Evolutionary conservation across 2,329 filamentous ascomycete species (phyloP).

Genomic region (Zarea fungicola): DNA sequence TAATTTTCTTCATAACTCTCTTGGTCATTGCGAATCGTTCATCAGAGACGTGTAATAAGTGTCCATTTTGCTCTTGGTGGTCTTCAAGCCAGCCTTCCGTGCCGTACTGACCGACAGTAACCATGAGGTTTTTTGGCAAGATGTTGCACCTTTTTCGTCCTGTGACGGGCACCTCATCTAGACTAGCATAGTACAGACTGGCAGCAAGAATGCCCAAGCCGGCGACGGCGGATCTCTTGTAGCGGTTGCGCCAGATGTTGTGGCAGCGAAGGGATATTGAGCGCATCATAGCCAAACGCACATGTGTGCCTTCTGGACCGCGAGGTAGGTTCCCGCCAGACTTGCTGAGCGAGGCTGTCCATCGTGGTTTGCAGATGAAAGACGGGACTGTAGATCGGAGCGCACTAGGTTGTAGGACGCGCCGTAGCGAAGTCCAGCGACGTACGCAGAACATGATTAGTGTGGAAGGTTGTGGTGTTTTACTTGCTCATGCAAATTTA

Average conservation of each 20-base stretch:
- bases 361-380: neutral
- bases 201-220: neutral
- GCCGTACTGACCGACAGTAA: slow-evolving; percentile 29
- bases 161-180: slow-evolving; percentile 68
- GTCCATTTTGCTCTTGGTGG: slow-evolving; percentile 44
- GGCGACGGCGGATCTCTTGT: neutral
- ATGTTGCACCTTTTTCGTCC: slow-evolving; percentile 68
- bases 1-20: slow-evolving; percentile 59
- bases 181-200: slow-evolving; percentile 58
- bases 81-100: slow-evolving; percentile 45
- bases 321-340: too few relatives aligned
- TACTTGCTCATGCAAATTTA: neutral
- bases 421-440: neutral
- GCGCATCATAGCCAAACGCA: neutral
- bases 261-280: neutral
- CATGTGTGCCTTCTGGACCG: neutral
- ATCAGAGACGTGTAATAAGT: slow-evolving; percentile 57
- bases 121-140: slow-evolving; percentile 52
- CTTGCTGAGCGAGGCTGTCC: neutral
- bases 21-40: slow-evolving; percentile 51
- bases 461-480: neutral
- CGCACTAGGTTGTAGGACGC: too few relatives aligned
- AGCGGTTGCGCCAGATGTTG: neutral
- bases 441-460: neutral
- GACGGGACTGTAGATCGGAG: too few relatives aligned